Evolutionary conservation across 2,329 filamentous ascomycete species (phyloP), one percentile per base, ranked within the genome.

Genomic region (Berkeleyomyces rouxiae): DNA sequence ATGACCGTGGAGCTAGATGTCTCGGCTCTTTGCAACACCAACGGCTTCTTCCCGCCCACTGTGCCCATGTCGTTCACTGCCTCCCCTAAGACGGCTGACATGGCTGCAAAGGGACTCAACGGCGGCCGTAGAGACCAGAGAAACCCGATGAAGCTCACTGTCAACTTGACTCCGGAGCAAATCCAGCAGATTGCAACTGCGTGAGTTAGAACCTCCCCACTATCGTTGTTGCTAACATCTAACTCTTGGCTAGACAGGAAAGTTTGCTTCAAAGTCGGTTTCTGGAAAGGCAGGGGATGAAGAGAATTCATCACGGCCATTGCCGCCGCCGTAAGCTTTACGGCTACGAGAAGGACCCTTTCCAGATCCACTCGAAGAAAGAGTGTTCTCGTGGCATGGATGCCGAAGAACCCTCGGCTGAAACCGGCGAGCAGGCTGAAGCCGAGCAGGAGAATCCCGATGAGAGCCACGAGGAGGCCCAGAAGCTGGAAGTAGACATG

Each of bases 161-260:
- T 79, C 67, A 78, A 77, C 65, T 66, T 79, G 62, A 79, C 77
- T 3, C 75, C 79, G 55, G 74, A 72, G 0, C 76, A 79, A 65
- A 74, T 79, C 71, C 74, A 79, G 63, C 76, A 72, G 64, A 70
- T 79, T 51, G 74, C 77, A 3, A 72, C 76, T 58, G 75, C 73
- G 78, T 79, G 71, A 65, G 75, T 60, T 46, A 46, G 11, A 46
- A 13, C 11, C 43, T 3, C 5, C 43, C 7, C n/a, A n/a, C 10
- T 6, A 23, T 7, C 40, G 11, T 3, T 5, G 5, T 11, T 37
- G 37, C 65, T 70, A 44, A 70, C 58, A 4, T 23, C 2, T 53
- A 43, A 59, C 57, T 13, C 11, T 11, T 23, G 23, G 23, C 23
- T 23, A 23, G 23, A 23, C 23, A 23, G 23, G 23, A 23, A 23